Percentiles rank a stretch among this genome's conserved stretches.
Evolutionary conservation across 805 yeast genomes (phyloP).

Genomic region (Komagataella kurtzmanii): DNA sequence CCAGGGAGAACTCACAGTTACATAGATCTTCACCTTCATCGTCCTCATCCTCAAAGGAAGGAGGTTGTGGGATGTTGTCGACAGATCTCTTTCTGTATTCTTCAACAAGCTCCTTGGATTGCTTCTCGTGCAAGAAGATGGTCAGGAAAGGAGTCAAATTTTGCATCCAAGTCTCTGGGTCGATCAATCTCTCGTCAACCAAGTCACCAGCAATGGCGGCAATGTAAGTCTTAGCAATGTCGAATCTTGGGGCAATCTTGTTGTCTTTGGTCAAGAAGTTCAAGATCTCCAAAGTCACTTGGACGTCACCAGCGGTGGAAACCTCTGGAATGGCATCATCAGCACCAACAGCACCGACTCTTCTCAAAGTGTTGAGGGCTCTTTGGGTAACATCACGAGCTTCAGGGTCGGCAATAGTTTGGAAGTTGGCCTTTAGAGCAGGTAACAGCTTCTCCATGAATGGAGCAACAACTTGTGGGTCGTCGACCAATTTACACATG

Average conservation of each 20-base stretch:
- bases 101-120: constrained; percentile 83
- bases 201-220: constrained; percentile 98
- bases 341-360: constrained; percentile 95
- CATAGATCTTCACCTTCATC: constrained; percentile 99
- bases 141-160: constrained; percentile 89
- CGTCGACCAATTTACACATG: constrained; percentile 99
- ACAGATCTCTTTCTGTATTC: constrained; percentile 92
- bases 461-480: constrained; percentile 99
- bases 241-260: constrained; percentile 69
- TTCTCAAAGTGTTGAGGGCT: constrained; percentile 93
- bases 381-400: constrained; percentile 97
- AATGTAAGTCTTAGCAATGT: constrained; percentile 62
- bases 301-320: constrained; percentile 96
- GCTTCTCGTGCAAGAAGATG: constrained; percentile 86
- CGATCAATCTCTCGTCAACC: constrained; percentile 94
- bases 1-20: constrained; percentile 99
- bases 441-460: constrained; percentile 94
- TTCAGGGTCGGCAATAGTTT: constrained; percentile 99
- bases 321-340: constrained; percentile 91
- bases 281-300: constrained; percentile 76
- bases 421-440: constrained; percentile 85
- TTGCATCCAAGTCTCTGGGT: constrained; percentile 84
- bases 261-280: constrained; percentile 54
- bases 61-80: constrained; percentile 96
- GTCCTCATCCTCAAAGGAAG: constrained; percentile 81